Percentiles rank a stretch among this genome's conserved stretches.
Conservation (phyloP, 345 rosid species). For the Ceriops zippeliana region DNA sequence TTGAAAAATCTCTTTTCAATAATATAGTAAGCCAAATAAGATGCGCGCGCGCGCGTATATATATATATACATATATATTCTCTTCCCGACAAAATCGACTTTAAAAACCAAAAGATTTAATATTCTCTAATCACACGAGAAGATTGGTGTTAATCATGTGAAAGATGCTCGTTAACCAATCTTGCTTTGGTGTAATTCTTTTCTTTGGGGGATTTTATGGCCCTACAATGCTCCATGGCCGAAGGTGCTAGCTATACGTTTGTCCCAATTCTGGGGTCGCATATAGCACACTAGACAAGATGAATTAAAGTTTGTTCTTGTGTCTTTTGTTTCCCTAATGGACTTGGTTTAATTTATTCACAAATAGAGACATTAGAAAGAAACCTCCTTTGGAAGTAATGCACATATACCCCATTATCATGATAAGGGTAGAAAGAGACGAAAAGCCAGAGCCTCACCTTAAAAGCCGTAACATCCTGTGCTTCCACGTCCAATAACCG, state of each 20-base stretch:
- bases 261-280: no score
- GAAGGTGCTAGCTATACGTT: no score
- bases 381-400: constrained; percentile 48
- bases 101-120: constrained; percentile 4
- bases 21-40: no score
- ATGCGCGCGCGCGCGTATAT: no score
- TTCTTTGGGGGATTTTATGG: no score
- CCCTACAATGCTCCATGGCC: no score
- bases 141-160: neutral
- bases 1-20: no score
- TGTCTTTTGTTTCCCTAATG: neutral
- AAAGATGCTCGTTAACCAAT: neutral
- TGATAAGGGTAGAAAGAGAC: constrained; percentile 11
- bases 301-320: neutral
- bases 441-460: neutral
- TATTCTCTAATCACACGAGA: constrained; percentile 23
- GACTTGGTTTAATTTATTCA: neutral
- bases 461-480: no score
- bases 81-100: no score
- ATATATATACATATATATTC: no score
- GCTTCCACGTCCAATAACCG: neutral
- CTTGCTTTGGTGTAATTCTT: neutral
- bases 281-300: no score
- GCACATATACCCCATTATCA: constrained; percentile 42
- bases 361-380: constrained; percentile 20